Evolutionary conservation across 1,284 basidiomycete species (phyloP), one percentile per base, ranked within the genome.

Genomic region (Inonotus obliquus): DNA sequence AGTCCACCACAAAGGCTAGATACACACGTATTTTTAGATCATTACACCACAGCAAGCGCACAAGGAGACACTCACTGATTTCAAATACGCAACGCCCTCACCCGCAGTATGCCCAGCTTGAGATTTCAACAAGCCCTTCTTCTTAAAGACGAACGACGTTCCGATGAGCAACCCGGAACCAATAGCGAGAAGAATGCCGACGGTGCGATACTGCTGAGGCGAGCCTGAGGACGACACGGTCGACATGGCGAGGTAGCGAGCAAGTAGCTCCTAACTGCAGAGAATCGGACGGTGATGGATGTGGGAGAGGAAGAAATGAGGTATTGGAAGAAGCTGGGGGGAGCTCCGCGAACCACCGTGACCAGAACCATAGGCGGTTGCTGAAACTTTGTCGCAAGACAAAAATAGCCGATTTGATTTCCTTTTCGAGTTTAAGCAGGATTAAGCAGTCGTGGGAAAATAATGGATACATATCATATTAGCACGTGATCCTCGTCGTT

Each of bases 71-170:
- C 88, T 71, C 70, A 90, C 88, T 74, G 86, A 91, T 76, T 96
- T 96, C 72, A 99, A 85, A 76, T 99, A 99, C 11, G 84, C 92
- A 64, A 97, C 94, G 52, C 96, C 96, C 72, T 98, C 94, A 53
- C 96, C 96, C 0, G 92, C 88, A 11, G 77, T 77, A 77, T 78
- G 79, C 69, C 81, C 85, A 67, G 83, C 80, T 76, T 90, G 87
- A 68, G 86, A 84, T 70, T 84, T 79, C 60, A 91, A 73, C 23
- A 94, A 77, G 14, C 93, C 94, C 72, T 92, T 96, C 82, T 98
- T 99, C 84, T 99, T 99, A 80, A 99, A 85, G 17, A 94, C 92
- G 74, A 94, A 96, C 69, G 89, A 91, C n/a, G 87, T 82, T 5
- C 96, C 96, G 68, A 98, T 98, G 67, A 99, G 86, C 25, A 96